phyloP scores from a whole-genome alignment of 1,284 basidiomycete genomes.

The Ustilago hordei region DNA sequence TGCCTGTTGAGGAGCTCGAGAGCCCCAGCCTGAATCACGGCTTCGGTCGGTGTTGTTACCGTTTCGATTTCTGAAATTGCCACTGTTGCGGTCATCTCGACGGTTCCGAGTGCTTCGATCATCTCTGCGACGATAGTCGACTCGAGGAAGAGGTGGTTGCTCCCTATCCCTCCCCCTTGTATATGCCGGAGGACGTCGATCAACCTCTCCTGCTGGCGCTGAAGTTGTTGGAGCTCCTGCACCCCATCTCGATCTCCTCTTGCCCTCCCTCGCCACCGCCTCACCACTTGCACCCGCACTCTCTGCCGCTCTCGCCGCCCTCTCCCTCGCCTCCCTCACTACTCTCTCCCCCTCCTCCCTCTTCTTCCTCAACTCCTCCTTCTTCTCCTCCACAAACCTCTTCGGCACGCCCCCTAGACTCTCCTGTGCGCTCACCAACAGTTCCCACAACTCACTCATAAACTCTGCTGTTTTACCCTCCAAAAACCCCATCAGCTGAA shows the following conservation, averaged over 20 bases:
- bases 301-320: conserved; percentile 45
- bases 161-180: neutral
- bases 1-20: conserved; percentile 6
- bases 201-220: neutral
- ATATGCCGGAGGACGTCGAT: conserved; percentile 25
- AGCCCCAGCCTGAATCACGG: conserved; percentile 66
- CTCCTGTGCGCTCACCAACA: conserved; percentile 88
- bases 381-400: conserved; percentile 95
- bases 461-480: conserved; percentile 80
- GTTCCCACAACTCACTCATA: conserved; percentile 87
- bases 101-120: neutral
- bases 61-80: conserved; percentile 34
- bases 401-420: conserved; percentile 89
- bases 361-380: conserved; percentile 86
- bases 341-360: conserved; percentile 77
- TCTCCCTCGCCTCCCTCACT: conserved; percentile 74
- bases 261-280: conserved; percentile 71
- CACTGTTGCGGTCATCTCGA: conserved; percentile 1
- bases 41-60: conserved; percentile 72
- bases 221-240: conserved; percentile 12
- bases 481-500: conserved; percentile 91
- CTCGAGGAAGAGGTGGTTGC: neutral
- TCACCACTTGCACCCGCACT: neutral
- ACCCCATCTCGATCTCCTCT: conserved; percentile 47
- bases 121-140: conserved; percentile 15